These are phyloP conservation scores for Angomonas ambiguus DNA, from an alignment of 208 protist genomes.

Conservation along the genomic window DNA sequence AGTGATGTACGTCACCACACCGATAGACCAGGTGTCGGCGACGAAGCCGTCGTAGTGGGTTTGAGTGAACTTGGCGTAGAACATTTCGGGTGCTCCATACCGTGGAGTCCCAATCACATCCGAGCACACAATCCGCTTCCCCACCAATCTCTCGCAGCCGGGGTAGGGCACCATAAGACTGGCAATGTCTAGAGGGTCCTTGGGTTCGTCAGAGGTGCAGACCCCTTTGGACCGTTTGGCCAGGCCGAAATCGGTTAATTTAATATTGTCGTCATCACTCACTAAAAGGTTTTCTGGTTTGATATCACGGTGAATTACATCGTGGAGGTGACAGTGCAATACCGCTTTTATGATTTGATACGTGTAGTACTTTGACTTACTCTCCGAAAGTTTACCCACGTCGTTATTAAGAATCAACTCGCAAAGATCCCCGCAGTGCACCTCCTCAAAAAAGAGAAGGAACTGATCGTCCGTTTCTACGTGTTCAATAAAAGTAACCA, in stretches of 20 bases:
- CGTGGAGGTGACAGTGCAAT: slow-evolving; percentile 87
- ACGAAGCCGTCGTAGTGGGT: slow-evolving; percentile 92
- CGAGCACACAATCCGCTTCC: slow-evolving; percentile 80
- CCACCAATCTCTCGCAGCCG: slow-evolving; percentile 74
- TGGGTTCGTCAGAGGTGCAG: slow-evolving; percentile 51
- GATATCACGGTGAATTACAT: slow-evolving; percentile 90
- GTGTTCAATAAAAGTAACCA: slow-evolving; percentile 88
- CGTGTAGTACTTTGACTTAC: slow-evolving; percentile 79
- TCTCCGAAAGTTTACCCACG: slow-evolving; percentile 76
- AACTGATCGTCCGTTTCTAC: slow-evolving; percentile 83
- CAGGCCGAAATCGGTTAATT: slow-evolving; percentile 90
- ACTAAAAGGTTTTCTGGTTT: slow-evolving; percentile 91
- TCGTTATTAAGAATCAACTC: slow-evolving; percentile 82
- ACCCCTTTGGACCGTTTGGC: slow-evolving; percentile 77
- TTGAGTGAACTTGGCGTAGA: slow-evolving; percentile 90
- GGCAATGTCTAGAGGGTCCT: slow-evolving; percentile 61
- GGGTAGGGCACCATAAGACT: slow-evolving; percentile 74
- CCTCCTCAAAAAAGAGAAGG: slow-evolving; percentile 86
- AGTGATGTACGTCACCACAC: slow-evolving; percentile 96
- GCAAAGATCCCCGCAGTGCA: slow-evolving; percentile 81
- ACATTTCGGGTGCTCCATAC: slow-evolving; percentile 90
- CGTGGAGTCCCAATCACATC: slow-evolving; percentile 89
- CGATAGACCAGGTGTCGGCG: slow-evolving; percentile 95
- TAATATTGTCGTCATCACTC: slow-evolving; percentile 83
- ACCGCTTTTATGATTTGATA: slow-evolving; percentile 90